Evolutionary conservation across 2,329 filamentous ascomycete genomes (phyloP).

Genomic region (Ophiosphaerella korrae): DNA sequence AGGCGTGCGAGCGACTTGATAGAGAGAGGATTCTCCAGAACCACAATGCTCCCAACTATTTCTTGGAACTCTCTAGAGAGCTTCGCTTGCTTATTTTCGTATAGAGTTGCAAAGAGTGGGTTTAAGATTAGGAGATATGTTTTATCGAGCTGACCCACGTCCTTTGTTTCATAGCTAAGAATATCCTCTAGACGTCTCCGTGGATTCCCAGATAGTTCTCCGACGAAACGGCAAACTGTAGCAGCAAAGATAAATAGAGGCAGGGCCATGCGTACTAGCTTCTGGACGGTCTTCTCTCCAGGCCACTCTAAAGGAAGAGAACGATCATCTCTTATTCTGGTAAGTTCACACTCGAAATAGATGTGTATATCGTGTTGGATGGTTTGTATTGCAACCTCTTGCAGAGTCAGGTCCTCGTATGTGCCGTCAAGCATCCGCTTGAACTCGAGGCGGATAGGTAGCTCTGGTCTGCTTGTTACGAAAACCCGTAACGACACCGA

Average conservation of each 20-base stretch:
- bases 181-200: too few species aligned
- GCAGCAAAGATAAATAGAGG: slow-evolving; percentile 41
- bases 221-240: slow-evolving; percentile 15
- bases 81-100: neutral
- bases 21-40: slow-evolving; percentile 15
- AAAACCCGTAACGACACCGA: slow-evolving; percentile 3
- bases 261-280: slow-evolving; percentile 24
- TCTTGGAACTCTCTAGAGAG: slow-evolving; percentile 3
- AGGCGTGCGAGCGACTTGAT: slow-evolving; percentile 12
- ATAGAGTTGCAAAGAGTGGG: neutral
- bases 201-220: slow-evolving; percentile 1
- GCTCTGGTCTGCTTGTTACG: slow-evolving; percentile 13
- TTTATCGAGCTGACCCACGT: too few species aligned
- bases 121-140: too few species aligned
- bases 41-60: slow-evolving; percentile 15
- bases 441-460: slow-evolving; percentile 13
- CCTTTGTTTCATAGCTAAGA: too few species aligned
- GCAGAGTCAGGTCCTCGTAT: slow-evolving; percentile 8
- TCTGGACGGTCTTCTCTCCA: slow-evolving; percentile 9
- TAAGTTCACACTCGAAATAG: neutral
- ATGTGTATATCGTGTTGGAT: neutral
- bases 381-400: neutral
- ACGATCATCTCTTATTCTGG: neutral
- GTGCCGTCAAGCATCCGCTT: slow-evolving; percentile 3
- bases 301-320: too few species aligned